Percentiles rank a stretch among this genome's conserved stretches.
Evolutionary conservation across 352 stramenopile genomes (phyloP).

Genomic region (Globisporangium recalcitrans): DNA sequence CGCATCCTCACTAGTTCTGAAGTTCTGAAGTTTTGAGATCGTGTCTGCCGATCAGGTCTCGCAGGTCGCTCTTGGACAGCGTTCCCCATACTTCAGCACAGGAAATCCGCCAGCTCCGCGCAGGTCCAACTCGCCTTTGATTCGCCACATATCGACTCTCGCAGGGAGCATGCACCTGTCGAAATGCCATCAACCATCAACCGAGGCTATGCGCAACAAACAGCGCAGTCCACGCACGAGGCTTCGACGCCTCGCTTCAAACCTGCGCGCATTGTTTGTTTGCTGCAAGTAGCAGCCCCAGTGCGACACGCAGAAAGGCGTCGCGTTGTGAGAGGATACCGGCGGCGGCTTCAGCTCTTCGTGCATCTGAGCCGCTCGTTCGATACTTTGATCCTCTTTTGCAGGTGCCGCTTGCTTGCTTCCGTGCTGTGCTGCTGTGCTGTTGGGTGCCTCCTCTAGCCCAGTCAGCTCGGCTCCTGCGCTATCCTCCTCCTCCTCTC

Average conservation of each 20-base stretch:
- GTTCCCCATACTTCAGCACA: background rate
- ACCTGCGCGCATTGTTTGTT: background rate
- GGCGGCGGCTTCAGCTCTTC: background rate
- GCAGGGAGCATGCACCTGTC: too few relatives aligned
- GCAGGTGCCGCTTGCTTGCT: too few relatives aligned
- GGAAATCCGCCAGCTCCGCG: background rate
- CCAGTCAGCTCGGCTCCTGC: background rate
- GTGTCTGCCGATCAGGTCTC: background rate
- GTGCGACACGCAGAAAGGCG: constrained; percentile 7
- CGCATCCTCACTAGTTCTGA: too few relatives aligned
- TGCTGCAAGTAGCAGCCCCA: background rate
- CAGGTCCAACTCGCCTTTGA: background rate
- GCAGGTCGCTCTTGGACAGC: background rate
- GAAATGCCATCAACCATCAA: too few relatives aligned
- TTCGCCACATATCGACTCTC: background rate
- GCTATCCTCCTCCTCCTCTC: constrained; percentile 4
- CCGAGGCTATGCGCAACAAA: background rate
- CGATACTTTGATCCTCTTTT: constrained; percentile 3
- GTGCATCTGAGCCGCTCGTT: constrained; percentile 6
- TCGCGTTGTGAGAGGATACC: constrained; percentile 9
- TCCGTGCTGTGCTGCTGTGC: too few relatives aligned
- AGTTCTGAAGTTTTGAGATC: background rate
- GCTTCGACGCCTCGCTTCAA: background rate
- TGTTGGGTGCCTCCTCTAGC: background rate
- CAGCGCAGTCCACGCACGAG: background rate